phyloP scores from a whole-genome alignment of 306 rosid species.

The Sophora flavescens region DNA sequence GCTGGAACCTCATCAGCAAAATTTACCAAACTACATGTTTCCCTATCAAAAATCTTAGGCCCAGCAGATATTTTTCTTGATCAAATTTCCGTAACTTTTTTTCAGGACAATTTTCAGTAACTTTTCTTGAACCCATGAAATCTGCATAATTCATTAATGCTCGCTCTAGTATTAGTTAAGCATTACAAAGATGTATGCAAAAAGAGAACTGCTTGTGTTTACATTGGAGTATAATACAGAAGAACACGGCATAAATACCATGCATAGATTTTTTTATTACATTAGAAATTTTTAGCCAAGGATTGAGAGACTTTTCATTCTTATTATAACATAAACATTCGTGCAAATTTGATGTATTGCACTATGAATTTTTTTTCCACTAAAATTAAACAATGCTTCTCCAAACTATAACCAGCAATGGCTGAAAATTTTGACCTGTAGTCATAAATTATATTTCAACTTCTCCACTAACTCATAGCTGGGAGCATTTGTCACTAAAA shows the following conservation, averaged over 20 bases:
- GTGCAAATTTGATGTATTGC: slow-evolving; percentile 21
- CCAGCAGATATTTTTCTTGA: background rate
- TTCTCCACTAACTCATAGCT: slow-evolving; percentile 18
- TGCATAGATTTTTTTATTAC: background rate
- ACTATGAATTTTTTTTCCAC: background rate
- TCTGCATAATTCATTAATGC: background rate
- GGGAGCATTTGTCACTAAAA: slow-evolving; percentile 37
- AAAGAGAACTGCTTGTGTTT: background rate
- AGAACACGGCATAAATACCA: background rate
- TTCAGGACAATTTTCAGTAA: background rate
- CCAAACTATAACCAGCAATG: slow-evolving; percentile 34
- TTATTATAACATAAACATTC: background rate
- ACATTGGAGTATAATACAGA: background rate
- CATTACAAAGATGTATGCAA: background rate
- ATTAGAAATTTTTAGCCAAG: background rate
- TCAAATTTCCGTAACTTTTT: background rate
- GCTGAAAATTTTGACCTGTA: slow-evolving; percentile 18
- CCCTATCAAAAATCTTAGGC: background rate
- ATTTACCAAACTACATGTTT: background rate
- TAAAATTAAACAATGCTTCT: slow-evolving; percentile 28
- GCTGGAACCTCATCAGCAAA: background rate
- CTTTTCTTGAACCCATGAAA: background rate
- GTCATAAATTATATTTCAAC: slow-evolving; percentile 34
- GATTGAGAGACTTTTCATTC: background rate
- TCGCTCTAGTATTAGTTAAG: background rate